phyloP scores from a whole-genome alignment of 495 filamentous ascomycete species.

The Clavariopsis aquatica region DNA sequence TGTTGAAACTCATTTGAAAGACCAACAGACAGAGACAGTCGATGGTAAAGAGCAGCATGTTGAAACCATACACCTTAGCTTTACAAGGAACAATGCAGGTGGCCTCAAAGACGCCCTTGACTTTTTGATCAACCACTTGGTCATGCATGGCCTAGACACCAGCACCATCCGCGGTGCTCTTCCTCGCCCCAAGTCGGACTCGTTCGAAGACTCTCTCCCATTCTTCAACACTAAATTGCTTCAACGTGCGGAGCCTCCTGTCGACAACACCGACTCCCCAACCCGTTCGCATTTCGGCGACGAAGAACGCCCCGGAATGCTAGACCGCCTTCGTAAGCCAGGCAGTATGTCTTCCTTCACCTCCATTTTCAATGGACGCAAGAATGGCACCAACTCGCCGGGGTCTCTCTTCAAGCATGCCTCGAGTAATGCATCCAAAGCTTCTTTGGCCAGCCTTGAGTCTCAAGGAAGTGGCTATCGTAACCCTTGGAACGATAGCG shows the following conservation, averaged over 20 bases:
- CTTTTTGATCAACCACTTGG: slow-evolving; percentile 79
- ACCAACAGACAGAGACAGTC: slow-evolving; percentile 38
- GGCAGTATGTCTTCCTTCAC: slow-evolving; percentile 90
- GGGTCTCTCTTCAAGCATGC: slow-evolving; percentile 88
- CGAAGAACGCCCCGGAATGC: slow-evolving; percentile 72
- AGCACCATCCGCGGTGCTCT: slow-evolving; percentile 88
- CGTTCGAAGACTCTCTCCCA: slow-evolving; percentile 92
- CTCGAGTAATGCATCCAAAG: slow-evolving; percentile 90
- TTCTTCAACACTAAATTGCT: slow-evolving; percentile 96
- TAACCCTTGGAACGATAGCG: slow-evolving; percentile 96
- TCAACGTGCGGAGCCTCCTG: slow-evolving; percentile 79
- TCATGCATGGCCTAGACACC: slow-evolving; percentile 79
- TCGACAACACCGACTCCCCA: slow-evolving; percentile 76
- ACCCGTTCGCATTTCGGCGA: slow-evolving; percentile 77
- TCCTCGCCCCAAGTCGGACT: slow-evolving; percentile 94
- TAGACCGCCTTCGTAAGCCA: slow-evolving; percentile 87
- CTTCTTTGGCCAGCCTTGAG: slow-evolving; percentile 89
- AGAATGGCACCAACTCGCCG: slow-evolving; percentile 81
- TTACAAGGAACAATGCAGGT: slow-evolving; percentile 96
- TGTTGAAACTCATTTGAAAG: slow-evolving; percentile 72
- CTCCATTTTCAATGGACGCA: slow-evolving; percentile 85
- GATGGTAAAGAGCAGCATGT: slow-evolving; percentile 40
- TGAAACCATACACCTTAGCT: slow-evolving; percentile 65
- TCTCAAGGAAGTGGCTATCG: slow-evolving; percentile 88
- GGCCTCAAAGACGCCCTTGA: slow-evolving; percentile 95